phyloP scores from a whole-genome alignment of 2,329 filamentous ascomycete species.

The Blastomyces percursus region DNA sequence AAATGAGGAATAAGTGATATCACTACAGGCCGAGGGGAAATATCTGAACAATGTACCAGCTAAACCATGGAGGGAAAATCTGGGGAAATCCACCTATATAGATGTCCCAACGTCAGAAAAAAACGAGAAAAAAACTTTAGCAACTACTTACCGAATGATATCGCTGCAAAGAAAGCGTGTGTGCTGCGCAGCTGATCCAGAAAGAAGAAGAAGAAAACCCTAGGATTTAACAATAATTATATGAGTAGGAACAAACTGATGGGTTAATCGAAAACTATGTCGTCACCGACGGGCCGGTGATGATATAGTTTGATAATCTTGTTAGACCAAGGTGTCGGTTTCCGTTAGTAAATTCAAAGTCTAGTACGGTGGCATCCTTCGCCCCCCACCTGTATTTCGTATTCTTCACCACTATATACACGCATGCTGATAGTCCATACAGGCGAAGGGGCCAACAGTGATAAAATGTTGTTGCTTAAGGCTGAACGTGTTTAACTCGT shows the following conservation, averaged over 20 bases:
- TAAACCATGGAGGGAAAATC: neutral
- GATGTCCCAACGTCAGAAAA: neutral
- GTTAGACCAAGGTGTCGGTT: neutral
- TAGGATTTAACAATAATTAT: neutral
- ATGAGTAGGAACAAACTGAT: neutral
- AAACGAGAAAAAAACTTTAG: neutral
- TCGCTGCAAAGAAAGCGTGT: neutral
- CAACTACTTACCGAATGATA: neutral
- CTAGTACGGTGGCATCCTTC: neutral
- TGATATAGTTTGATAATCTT: neutral
- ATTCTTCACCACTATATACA: neutral
- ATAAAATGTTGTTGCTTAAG: neutral
- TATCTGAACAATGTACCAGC: neutral
- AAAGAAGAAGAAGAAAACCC: neutral
- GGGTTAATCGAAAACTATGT: neutral
- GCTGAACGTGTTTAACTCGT: neutral
- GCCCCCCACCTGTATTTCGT: neutral
- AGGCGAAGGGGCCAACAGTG: neutral
- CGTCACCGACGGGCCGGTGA: neutral
- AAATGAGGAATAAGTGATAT: neutral
- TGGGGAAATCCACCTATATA: neutral
- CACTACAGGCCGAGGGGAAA: neutral
- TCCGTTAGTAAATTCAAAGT: slow-evolving; percentile 1
- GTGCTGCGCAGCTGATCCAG: neutral
- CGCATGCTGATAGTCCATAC: neutral